Evolutionary conservation across 2,329 filamentous ascomycete genomes (phyloP).

Genomic region (Plectosphaerella sp.): DNA sequence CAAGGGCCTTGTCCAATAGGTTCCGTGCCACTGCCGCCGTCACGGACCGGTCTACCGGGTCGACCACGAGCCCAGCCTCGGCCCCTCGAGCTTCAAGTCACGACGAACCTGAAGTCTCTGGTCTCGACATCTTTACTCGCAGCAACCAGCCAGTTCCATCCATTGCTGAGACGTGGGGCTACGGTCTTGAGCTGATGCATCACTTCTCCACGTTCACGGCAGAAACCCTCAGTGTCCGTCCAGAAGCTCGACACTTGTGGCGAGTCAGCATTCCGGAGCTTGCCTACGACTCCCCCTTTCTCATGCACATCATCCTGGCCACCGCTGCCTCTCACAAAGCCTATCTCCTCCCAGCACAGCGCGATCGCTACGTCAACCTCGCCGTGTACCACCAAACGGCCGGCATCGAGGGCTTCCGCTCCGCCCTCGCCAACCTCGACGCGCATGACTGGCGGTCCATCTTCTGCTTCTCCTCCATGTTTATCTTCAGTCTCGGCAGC

Average conservation of each 20-base stretch:
- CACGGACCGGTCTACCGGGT: background rate
- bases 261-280: slow-evolving; percentile 17
- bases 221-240: slow-evolving; percentile 13
- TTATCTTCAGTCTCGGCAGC: slow-evolving; percentile 19
- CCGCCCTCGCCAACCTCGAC: slow-evolving; percentile 12
- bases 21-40: background rate
- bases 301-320: slow-evolving; percentile 22
- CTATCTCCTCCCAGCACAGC: slow-evolving; percentile 16
- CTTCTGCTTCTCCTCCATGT: slow-evolving; percentile 36
- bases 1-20: background rate
- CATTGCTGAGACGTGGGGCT: background rate
- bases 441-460: slow-evolving; percentile 21
- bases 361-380: slow-evolving; percentile 18
- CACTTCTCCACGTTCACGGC: slow-evolving; percentile 21
- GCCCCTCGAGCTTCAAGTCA: too few species aligned
- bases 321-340: slow-evolving; percentile 22
- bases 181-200: slow-evolving; percentile 20
- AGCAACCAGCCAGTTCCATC: background rate
- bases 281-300: slow-evolving; percentile 19
- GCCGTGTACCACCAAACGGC: slow-evolving; percentile 23
- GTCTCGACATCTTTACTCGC: too few species aligned
- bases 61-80: background rate
- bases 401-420: slow-evolving; percentile 22
- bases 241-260: slow-evolving; percentile 20
- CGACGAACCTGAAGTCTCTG: too few species aligned